A percentile compares a stretch with the other conserved stretches of the same genome.
Evolutionary conservation across 2,329 filamentous ascomycete species (phyloP).

Genomic region (Ceratocystis destructans): DNA sequence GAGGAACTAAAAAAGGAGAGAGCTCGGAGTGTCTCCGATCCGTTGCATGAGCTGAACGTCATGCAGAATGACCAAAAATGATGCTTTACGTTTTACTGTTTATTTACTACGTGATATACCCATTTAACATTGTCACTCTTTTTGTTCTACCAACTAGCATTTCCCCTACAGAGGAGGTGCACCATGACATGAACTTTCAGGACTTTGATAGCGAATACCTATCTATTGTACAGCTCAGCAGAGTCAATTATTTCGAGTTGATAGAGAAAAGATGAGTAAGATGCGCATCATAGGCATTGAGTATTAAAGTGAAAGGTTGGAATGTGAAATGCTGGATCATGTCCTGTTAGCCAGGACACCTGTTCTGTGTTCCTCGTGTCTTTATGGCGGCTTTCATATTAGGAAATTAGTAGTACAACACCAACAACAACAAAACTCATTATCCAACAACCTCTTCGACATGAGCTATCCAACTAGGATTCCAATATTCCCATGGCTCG

Average conservation of each 20-base stretch:
- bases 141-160: background rate
- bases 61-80: background rate
- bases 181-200: background rate
- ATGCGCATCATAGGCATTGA: background rate
- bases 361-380: constrained; percentile 8
- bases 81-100: constrained; percentile 12
- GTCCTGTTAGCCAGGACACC: background rate
- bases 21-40: constrained; percentile 40
- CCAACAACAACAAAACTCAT: background rate
- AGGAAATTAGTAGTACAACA: background rate
- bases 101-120: background rate
- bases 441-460: background rate
- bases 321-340: background rate
- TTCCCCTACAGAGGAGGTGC: background rate
- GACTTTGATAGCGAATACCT: background rate
- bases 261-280: background rate
- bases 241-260: background rate
- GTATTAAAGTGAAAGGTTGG: background rate
- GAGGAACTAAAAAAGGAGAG: constrained; percentile 38
- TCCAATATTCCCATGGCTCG: constrained; percentile 85
- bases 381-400: background rate
- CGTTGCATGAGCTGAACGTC: constrained; percentile 21
- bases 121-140: background rate
- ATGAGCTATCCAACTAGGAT: constrained; percentile 56
- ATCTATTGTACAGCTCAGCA: background rate